Evolutionary conservation across 352 stramenopile genomes (phyloP), one percentile per base, ranked within the genome.

Genomic region (Peronospora destructor): DNA sequence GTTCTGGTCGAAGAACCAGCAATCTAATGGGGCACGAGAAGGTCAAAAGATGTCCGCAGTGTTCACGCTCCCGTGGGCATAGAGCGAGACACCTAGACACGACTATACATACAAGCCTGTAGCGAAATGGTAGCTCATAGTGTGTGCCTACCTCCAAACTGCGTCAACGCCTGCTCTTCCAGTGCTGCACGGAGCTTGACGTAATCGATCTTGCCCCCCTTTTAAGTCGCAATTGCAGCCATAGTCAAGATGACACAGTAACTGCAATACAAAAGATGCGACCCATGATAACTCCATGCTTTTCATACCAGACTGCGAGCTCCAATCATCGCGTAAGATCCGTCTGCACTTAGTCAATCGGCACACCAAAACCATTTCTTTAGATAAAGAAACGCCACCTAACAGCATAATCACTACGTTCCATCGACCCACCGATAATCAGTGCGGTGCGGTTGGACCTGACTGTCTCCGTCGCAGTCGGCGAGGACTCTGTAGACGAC

Each of bases 1-100:
- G 32, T 88, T 84, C 16, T 93, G 82, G 34, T 91, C 80, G 50
- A 93, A 93, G 50, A 85, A 91, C 82, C 82, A 93, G 66, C 82
- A 90, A 64, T 93, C 82, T 93, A 50, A 41, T n/a, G 25, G 25
- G 10, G 7, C 25, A 60, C 29, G 25, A 56, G 6, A 58, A 51
- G 6, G 45, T 64, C 45, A 68, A 58, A 48, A 58, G 29, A 14
- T 29, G 58, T 64, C 33, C 11, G 38, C 30, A 7, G 16, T 53
- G 13, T 53, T 45, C 14, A 44, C 23, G 23, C 48, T 10, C 2
- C 9, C 26, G 42, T 33, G 14, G 26, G 36, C 36, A 19, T 21
- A 14, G 19, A 8, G 10, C 33, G 17, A 42, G 6, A 19, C 36
- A 59, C 49, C 46, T 54, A 49, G 35, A 47, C 17, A 17, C 8